Conservation (phyloP, 106 monocot species). For the Dendrobium chrysotoxum region DNA sequence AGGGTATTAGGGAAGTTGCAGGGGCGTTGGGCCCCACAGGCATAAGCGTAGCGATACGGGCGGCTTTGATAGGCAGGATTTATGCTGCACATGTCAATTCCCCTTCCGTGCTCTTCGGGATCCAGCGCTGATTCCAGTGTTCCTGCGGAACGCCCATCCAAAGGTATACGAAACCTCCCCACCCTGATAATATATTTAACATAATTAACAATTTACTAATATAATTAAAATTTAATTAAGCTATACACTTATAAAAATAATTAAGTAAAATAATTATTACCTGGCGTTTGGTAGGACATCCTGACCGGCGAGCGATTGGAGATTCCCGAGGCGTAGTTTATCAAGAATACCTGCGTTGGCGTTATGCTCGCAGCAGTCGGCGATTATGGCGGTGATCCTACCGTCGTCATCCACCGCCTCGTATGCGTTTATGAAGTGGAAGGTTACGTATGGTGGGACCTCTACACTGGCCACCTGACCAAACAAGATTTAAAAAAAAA, state of each 20-base stretch:
- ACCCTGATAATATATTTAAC: constrained; percentile 37
- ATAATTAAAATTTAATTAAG: too few relatives aligned
- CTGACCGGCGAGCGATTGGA: constrained; percentile 38
- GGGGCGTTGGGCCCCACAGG: constrained; percentile 77
- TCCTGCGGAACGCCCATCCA: constrained; percentile 70
- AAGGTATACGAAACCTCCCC: constrained; percentile 77
- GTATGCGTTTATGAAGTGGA: constrained; percentile 98
- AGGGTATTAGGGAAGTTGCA: constrained; percentile 97
- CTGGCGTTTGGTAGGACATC: constrained; percentile 86
- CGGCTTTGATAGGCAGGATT: constrained; percentile 69
- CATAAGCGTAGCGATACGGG: constrained; percentile 79
- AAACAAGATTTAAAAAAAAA: neutral
- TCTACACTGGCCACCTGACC: constrained; percentile 76
- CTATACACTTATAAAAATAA: too few relatives aligned
- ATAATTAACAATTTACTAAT: too few relatives aligned
- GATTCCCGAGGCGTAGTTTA: constrained; percentile 63
- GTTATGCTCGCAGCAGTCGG: constrained; percentile 94
- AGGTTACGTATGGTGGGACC: constrained; percentile 83
- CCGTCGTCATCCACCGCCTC: constrained; percentile 77
- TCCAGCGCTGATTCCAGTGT: constrained; percentile 61
- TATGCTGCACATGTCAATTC: constrained; percentile 93
- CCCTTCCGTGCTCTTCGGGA: constrained; percentile 75
- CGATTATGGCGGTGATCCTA: constrained; percentile 57
- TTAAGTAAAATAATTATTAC: constrained; percentile 18
- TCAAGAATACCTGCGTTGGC: constrained; percentile 73